Evolutionary conservation across 1,139 yeast species (phyloP), one percentile per base, ranked within the genome.

Genomic region (Taiozyma sp.): DNA sequence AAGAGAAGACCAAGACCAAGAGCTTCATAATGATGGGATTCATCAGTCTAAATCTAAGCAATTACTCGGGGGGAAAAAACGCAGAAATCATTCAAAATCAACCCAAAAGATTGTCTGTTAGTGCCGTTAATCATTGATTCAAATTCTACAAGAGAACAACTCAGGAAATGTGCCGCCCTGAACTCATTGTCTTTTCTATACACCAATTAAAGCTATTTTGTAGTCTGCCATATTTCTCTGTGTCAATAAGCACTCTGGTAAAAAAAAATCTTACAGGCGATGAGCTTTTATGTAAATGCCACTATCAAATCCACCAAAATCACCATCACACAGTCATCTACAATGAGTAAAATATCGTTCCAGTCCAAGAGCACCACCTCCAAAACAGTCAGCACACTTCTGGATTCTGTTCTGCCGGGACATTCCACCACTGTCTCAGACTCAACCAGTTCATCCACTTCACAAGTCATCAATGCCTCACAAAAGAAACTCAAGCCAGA

Each of bases 401-500:
- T 76, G 40, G 69, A 71, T 35, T 62, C 63, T 46, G 67, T 75
- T n/a, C 66, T 76, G 28, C 80, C 80, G 1, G 73, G 73, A 14
- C 57, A 58, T 39, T 43, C 50, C 8, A 52, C 58, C 9, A 47
- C 50, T 9, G 52, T 52, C 14, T 42, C 42, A 19, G 47, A 47
- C 37, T 63, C 42, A 62, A 32, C 29, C 11, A 40, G 42, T 43
- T 49, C 51, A 45, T 60, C 61, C 42, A 47, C 58, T 28, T 69
- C 80, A 7, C 75, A 75, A 57, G 56, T 70, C 41, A 69, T 76
- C 49, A 71, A 70, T 52, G 62, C 65, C 16, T 51, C 61, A 11
- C 60, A 58, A 54, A 65, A 66, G 52, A 69, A 65, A 44, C 60
- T 69, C 6, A 61, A 59, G 41, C 56, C 70, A 44, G 69, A 69